A percentile compares a stretch with the other conserved stretches of the same genome.
These are phyloP conservation scores for Irpex sp. DNA, from an alignment of 1,284 basidiomycete genomes.

Conservation along the genomic window DNA sequence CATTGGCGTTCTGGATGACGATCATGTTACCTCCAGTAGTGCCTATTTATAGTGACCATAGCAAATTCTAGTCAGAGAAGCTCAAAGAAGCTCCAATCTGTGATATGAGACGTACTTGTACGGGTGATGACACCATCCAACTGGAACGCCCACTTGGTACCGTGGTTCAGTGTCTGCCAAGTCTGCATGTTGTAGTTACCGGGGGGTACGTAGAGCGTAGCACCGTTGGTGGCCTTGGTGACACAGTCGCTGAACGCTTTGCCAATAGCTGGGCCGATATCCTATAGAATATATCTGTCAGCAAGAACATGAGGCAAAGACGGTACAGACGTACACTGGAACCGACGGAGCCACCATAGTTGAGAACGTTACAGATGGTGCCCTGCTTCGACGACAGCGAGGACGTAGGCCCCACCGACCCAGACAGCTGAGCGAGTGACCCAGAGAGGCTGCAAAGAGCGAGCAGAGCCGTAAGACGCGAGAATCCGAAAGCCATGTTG, in stretches of 20 bases:
- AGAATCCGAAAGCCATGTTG: neutral
- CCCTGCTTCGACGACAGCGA: slow-evolving; percentile 22
- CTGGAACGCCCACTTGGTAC: slow-evolving; percentile 30
- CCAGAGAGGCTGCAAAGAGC: neutral
- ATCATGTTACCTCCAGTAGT: slow-evolving; percentile 32
- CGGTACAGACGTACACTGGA: slow-evolving; percentile 17
- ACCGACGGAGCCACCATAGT: slow-evolving; percentile 29
- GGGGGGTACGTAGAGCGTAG: slow-evolving; percentile 28
- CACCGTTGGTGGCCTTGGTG: slow-evolving; percentile 22
- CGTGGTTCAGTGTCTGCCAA: slow-evolving; percentile 28
- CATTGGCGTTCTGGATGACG: slow-evolving; percentile 28
- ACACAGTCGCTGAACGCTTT: slow-evolving; percentile 31
- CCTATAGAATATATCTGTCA: neutral
- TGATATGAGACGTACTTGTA: slow-evolving; percentile 15
- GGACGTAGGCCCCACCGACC: slow-evolving; percentile 28
- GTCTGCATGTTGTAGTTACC: slow-evolving; percentile 31
- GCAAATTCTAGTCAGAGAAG: neutral
- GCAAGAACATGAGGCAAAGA: neutral
- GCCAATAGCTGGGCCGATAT: slow-evolving; percentile 33
- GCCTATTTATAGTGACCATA: slow-evolving; percentile 12
- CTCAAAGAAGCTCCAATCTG: neutral
- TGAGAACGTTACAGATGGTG: slow-evolving; percentile 29
- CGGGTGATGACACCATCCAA: slow-evolving; percentile 32
- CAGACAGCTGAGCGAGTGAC: slow-evolving; percentile 24
- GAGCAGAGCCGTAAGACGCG: neutral